phyloP scores from a whole-genome alignment of 2,329 filamentous ascomycete genomes.

The Nemania abortiva region DNA sequence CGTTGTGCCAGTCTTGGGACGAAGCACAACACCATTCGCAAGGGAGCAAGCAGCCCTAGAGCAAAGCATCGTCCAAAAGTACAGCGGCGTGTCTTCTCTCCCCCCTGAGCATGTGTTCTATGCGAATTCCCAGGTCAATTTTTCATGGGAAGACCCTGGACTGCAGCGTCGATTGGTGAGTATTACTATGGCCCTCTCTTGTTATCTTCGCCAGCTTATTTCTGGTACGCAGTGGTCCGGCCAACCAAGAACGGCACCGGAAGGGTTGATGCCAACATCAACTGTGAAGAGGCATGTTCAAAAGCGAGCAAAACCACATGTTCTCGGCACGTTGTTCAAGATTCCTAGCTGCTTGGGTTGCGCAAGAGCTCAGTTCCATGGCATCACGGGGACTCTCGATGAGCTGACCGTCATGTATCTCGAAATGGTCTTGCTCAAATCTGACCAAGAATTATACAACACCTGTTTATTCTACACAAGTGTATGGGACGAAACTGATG shows the following conservation, averaged over 20 bases:
- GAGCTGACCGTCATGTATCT: conserved; percentile 10
- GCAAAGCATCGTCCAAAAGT: no score
- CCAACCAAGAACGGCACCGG: background rate
- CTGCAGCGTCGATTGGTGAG: conserved; percentile 22
- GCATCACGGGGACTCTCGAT: background rate
- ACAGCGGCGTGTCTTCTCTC: no score
- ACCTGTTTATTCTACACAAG: conserved; percentile 18
- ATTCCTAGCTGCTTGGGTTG: conserved; percentile 25
- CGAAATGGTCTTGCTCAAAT: conserved; percentile 4
- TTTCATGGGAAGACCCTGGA: conserved; percentile 24
- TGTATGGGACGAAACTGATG: background rate
- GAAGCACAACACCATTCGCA: no score
- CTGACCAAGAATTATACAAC: background rate
- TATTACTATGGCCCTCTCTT: conserved; percentile 5
- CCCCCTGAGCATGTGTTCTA: no score
- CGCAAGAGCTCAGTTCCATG: background rate
- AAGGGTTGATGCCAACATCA: conserved; percentile 13
- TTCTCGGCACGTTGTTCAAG: conserved; percentile 14
- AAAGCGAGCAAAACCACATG: conserved; percentile 12
- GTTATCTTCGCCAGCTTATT: conserved; percentile 4
- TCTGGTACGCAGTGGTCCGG: conserved; percentile 17
- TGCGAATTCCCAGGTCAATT: background rate
- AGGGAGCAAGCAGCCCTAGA: no score
- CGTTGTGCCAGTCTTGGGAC: no score
- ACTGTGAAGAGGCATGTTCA: conserved; percentile 18